phyloP scores from a whole-genome alignment of 2,329 filamentous ascomycete species.

The Hortaea sp. region DNA sequence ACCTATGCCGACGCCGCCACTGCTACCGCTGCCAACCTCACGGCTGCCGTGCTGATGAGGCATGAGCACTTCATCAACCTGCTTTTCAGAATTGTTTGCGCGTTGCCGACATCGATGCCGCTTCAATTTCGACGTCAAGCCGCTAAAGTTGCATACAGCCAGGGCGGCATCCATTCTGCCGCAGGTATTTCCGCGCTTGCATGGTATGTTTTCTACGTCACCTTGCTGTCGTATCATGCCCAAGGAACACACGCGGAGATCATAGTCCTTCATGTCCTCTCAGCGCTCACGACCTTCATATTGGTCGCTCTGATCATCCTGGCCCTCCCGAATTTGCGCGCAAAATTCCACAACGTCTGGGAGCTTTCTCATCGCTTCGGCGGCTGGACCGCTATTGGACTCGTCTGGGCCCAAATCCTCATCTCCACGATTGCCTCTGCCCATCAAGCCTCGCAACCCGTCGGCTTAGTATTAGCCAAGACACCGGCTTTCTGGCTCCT shows the following conservation, averaged over 20 bases:
- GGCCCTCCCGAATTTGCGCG: slow-evolving; percentile 55
- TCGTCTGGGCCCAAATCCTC: slow-evolving; percentile 57
- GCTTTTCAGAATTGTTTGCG: slow-evolving; percentile 25
- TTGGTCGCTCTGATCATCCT: slow-evolving; percentile 51
- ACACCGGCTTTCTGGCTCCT: slow-evolving; percentile 59
- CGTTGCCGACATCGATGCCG: slow-evolving; percentile 25
- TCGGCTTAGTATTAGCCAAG: slow-evolving; percentile 23
- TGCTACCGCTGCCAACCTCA: slow-evolving; percentile 25
- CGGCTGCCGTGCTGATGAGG: slow-evolving; percentile 26
- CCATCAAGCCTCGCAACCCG: slow-evolving; percentile 11
- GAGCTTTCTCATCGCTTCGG: slow-evolving; percentile 62
- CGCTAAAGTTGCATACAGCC: slow-evolving; percentile 30
- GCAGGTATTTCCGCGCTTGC: slow-evolving; percentile 27
- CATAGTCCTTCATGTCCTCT: slow-evolving; percentile 15
- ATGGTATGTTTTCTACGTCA: slow-evolving; percentile 36
- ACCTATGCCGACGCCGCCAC: slow-evolving; percentile 21
- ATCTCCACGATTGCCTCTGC: slow-evolving; percentile 35
- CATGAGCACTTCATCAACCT: slow-evolving; percentile 33
- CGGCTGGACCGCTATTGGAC: slow-evolving; percentile 56
- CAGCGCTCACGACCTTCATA: slow-evolving; percentile 49
- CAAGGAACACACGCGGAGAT: slow-evolving; percentile 3
- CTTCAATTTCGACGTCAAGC: slow-evolving; percentile 25
- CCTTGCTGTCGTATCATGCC: slow-evolving; percentile 20
- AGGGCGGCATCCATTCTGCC: slow-evolving; percentile 32
- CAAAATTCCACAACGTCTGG: slow-evolving; percentile 56